These are phyloP conservation scores for Clavulina sp. DNA, from an alignment of 768 basidiomycete species.

Conservation along the genomic window DNA sequence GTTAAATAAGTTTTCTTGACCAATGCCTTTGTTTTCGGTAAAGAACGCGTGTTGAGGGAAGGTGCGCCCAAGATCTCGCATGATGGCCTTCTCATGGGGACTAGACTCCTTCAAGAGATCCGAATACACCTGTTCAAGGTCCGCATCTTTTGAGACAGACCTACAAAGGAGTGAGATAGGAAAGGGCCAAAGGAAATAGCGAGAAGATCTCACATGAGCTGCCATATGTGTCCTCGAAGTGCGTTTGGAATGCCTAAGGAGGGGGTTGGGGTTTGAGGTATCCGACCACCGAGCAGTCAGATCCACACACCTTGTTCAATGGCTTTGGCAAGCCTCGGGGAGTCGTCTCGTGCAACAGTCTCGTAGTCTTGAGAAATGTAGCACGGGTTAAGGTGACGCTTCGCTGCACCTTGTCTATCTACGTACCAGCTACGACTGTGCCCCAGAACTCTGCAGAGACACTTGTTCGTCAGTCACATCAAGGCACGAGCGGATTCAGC, in stretches of 20 bases:
- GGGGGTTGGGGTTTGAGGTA: too few relatives aligned
- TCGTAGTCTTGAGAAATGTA: slow-evolving; percentile 54
- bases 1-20: slow-evolving; percentile 95
- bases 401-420: neutral
- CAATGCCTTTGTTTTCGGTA: slow-evolving; percentile 82
- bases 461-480: slow-evolving; percentile 1
- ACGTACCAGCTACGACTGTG: slow-evolving; percentile 65
- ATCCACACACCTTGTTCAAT: slow-evolving; percentile 86
- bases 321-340: slow-evolving; percentile 67
- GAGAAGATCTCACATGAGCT: slow-evolving; percentile 51
- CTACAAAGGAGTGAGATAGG: slow-evolving; percentile 23
- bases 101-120: slow-evolving; percentile 67
- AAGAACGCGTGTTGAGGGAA: slow-evolving; percentile 97
- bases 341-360: slow-evolving; percentile 57
- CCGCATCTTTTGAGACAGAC: slow-evolving; percentile 84
- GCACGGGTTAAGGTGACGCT: slow-evolving; percentile 4
- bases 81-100: slow-evolving; percentile 85
- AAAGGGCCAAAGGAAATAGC: neutral
- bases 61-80: slow-evolving; percentile 84
- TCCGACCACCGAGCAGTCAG: too few relatives aligned
- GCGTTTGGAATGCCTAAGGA: slow-evolving; percentile 82
- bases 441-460: slow-evolving; percentile 75
- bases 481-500: slow-evolving; percentile 2
- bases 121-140: slow-evolving; percentile 70
- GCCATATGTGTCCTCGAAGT: slow-evolving; percentile 90